Evolutionary conservation across 2,329 filamentous ascomycete species (phyloP).

Genomic region (Paracamarosporium sp.): DNA sequence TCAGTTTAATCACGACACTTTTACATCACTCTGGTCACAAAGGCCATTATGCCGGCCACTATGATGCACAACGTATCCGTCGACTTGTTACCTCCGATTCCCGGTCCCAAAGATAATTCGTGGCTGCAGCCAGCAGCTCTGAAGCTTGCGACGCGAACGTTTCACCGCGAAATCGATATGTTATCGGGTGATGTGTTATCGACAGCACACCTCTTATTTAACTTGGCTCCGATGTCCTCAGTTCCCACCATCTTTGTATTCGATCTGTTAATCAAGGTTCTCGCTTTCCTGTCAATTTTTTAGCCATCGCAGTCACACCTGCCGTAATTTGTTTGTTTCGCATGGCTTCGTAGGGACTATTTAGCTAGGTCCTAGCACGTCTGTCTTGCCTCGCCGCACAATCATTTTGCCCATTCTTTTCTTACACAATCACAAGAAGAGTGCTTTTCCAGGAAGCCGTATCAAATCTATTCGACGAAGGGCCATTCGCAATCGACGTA

Average conservation of each 20-base stretch:
- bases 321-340: background rate
- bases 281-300: background rate
- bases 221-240: background rate
- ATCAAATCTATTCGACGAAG: no score
- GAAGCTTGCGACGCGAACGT: background rate
- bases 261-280: background rate
- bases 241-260: background rate
- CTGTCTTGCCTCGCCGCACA: background rate
- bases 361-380: background rate
- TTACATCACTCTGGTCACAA: background rate
- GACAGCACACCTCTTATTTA: background rate
- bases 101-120: background rate
- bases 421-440: no score
- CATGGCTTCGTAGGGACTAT: background rate
- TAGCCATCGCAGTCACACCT: background rate
- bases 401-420: no score
- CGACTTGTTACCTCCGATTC: background rate
- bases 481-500: no score
- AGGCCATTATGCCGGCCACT: background rate
- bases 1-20: background rate
- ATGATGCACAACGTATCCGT: background rate
- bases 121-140: background rate
- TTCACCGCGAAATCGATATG: background rate
- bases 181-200: constrained; percentile 15
- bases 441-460: no score